These are phyloP conservation scores for Solanum sejunctum DNA, from an alignment of 257 asterid species.

Conservation along the genomic window DNA sequence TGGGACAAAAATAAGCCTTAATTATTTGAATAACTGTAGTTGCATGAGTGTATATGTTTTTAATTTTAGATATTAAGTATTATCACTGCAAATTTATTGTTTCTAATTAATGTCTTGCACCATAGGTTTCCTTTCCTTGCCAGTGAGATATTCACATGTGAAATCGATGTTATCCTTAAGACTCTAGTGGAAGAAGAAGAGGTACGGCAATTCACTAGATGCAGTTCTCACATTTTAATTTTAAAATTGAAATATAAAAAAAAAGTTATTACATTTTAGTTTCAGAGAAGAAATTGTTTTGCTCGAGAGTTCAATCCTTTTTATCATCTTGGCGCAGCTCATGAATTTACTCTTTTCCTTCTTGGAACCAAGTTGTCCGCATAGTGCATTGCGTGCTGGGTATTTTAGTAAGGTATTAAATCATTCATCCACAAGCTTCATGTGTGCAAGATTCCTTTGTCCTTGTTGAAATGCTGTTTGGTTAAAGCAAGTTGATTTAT, in stretches of 20 bases:
- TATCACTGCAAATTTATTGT: conserved; percentile 4
- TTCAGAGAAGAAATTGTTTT: not conserved
- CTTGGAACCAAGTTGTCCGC: conserved; percentile 79
- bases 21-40: not conserved
- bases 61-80: not conserved
- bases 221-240: not conserved
- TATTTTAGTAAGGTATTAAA: conserved; percentile 84
- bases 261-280: not conserved
- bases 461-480: not conserved
- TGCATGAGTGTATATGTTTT: not conserved
- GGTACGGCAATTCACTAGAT: conserved; percentile 27
- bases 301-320: conserved; percentile 4
- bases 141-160: conserved; percentile 93
- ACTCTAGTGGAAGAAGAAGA: conserved; percentile 91
- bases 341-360: conserved; percentile 93
- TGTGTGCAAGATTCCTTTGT: not conserved
- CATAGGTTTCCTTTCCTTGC: conserved; percentile 94
- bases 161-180: conserved; percentile 95
- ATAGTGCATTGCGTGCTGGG: conserved; percentile 87
- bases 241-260: conserved; percentile 2
- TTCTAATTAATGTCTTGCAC: not conserved
- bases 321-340: conserved; percentile 44
- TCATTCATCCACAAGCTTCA: not conserved
- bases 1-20: not conserved
- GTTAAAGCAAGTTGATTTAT: conserved; percentile 10